Base-by-base conservation (phyloP, 2,329 filamentous ascomycete genomes). In the Ophiocordyceps polyrhachis-furcata region DNA sequence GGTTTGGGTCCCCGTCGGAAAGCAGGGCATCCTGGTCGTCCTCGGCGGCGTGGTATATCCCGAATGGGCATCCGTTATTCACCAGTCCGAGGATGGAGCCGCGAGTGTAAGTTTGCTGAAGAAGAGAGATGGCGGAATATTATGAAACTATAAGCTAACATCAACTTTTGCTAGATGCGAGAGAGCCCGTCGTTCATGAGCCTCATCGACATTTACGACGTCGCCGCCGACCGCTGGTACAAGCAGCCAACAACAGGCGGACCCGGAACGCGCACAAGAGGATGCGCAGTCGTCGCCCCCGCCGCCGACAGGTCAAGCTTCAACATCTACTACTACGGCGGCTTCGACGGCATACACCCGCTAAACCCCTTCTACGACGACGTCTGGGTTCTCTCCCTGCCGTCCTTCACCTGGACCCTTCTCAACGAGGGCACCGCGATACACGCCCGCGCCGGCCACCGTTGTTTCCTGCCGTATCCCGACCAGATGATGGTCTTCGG, bases 291-390 rank as follows among this genome's bases (percentile, higher is more conserved):
- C 0, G 75, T 85, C 1, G 82, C 76, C n/a, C 67, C 76, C 0
- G 79, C 83, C 14, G 67, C 75, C 41, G 83, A 87, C 55, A 69
- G 68, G 31, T 83, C 81, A 12, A 86, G 79, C 47, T 83, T 81
- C 60, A 87, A 88, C 56, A 79, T 93, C 43, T 88, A 89, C 65
- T 85, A 84, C 63, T 91, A 86, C 52, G 85, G 83, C 15, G 85
- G 85, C 0, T 88, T 81, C 54, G 62, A 76, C 46, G 76, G 73
- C 0, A 50, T 77, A 6, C 47, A 69, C 46, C 25, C 47, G 0
- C 44, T 41, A 0, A 47, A 60, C 0, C 48, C 58, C 15, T 73
- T 67, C 50, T 68, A 59, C 45, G 76, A 86, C 48, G 81, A 84
- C 42, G 81, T 89, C 57, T 91, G 83, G 83, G 79, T 87, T 20